These are phyloP conservation scores for Trichophyton benhamiae DNA, from an alignment of 2,329 filamentous ascomycete genomes.

Conservation along the genomic window DNA sequence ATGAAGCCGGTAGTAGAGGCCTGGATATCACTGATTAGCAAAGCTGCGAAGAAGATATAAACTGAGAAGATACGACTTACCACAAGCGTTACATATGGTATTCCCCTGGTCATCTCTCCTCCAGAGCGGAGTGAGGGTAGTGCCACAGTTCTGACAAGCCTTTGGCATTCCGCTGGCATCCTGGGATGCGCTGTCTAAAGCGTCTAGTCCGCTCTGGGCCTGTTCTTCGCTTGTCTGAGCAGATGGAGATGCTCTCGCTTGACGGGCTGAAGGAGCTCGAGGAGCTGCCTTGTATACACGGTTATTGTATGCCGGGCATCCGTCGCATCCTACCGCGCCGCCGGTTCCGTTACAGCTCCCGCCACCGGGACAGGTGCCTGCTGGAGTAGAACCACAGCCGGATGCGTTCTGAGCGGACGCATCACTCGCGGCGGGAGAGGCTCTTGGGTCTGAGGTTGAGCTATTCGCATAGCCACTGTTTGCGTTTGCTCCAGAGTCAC, in stretches of 20 bases:
- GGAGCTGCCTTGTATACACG: constrained; percentile 71
- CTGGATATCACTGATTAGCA: constrained; percentile 34
- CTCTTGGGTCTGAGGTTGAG: constrained; percentile 7
- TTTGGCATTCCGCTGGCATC: constrained; percentile 50
- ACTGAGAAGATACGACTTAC: constrained; percentile 41
- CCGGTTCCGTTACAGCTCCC: constrained; percentile 94
- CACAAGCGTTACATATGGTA: constrained; percentile 97
- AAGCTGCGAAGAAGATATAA: constrained; percentile 4
- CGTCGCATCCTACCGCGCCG: constrained; percentile 85
- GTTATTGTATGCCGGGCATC: constrained; percentile 96
- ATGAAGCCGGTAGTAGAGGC: constrained; percentile 91
- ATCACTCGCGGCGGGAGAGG: constrained; percentile 26
- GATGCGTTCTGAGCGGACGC: constrained; percentile 22
- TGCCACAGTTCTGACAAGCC: constrained; percentile 92
- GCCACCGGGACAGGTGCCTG: constrained; percentile 88
- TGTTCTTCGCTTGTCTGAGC: constrained; percentile 15
- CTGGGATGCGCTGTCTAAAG: constrained; percentile 15
- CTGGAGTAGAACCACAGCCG: constrained; percentile 26
- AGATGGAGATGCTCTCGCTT: constrained; percentile 22
- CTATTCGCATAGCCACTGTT: constrained; percentile 15
- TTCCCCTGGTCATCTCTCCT: constrained; percentile 85
- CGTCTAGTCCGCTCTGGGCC: constrained; percentile 16
- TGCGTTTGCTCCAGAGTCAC: constrained; percentile 41
- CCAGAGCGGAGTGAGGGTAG: constrained; percentile 93
- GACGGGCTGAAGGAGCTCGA: constrained; percentile 31